These are phyloP conservation scores for Naganishia cerealis DNA, from an alignment of 1,284 basidiomycete species.

Conservation along the genomic window DNA sequence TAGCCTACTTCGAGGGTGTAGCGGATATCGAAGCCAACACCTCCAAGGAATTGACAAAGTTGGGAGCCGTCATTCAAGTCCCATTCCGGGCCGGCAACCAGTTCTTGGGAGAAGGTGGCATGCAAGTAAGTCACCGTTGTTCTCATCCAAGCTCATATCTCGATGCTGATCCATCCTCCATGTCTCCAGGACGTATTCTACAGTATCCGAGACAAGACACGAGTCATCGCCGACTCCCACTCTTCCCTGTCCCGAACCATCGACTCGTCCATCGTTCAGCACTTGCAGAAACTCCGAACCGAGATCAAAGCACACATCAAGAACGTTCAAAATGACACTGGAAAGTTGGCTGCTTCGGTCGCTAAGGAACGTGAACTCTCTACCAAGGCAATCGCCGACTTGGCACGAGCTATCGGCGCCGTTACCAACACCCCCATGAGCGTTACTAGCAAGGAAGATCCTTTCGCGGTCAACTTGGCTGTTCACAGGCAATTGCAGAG, in stretches of 20 bases:
- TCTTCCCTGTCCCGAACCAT: slow-evolving; percentile 94
- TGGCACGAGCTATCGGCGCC: slow-evolving; percentile 79
- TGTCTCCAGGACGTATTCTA: slow-evolving; percentile 81
- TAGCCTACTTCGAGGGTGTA: slow-evolving; percentile 67
- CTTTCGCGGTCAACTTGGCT: slow-evolving; percentile 74
- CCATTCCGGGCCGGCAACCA: slow-evolving; percentile 94
- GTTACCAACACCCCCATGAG: slow-evolving; percentile 95
- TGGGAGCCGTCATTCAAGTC: slow-evolving; percentile 96
- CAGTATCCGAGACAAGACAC: slow-evolving; percentile 88
- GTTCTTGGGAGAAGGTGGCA: slow-evolving; percentile 87
- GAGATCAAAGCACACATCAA: slow-evolving; percentile 97
- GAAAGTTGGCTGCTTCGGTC: slow-evolving; percentile 88
- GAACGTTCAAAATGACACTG: slow-evolving; percentile 98
- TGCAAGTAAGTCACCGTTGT: slow-evolving; percentile 60
- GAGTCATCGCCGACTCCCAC: slow-evolving; percentile 91
- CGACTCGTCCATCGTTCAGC: slow-evolving; percentile 95
- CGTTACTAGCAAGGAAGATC: slow-evolving; percentile 79
- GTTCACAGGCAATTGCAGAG: slow-evolving; percentile 86
- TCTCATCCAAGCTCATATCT: not conserved
- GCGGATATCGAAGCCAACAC: slow-evolving; percentile 95
- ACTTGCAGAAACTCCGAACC: slow-evolving; percentile 85
- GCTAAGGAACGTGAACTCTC: slow-evolving; percentile 92
- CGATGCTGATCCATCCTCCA: not conserved
- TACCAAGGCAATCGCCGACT: slow-evolving; percentile 80
- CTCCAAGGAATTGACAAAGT: slow-evolving; percentile 88